A percentile compares a stretch with the other conserved stretches of the same genome.
phyloP scores from a whole-genome alignment of 2,329 filamentous ascomycete species.

The Bipolaris victoriae region DNA sequence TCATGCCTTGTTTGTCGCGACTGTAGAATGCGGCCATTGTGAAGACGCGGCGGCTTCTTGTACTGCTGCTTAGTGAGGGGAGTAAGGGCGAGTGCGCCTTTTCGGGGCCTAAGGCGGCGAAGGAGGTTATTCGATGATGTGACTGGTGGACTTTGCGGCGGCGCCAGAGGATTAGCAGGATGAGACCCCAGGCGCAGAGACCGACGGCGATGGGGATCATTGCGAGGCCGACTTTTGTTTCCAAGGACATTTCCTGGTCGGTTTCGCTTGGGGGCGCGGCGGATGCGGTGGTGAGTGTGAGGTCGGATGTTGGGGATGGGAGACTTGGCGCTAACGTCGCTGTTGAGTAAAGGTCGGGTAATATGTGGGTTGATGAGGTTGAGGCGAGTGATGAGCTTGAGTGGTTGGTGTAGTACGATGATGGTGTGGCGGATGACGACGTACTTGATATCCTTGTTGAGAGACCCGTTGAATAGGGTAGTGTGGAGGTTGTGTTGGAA shows the following conservation, averaged over 20 bases:
- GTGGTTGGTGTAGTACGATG: background rate
- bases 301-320: background rate
- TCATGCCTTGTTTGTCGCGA: conserved; percentile 2
- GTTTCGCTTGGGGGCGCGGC: background rate
- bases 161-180: conserved; percentile 29
- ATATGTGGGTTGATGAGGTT: background rate
- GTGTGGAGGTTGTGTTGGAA: background rate
- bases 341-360: background rate
- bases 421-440: background rate
- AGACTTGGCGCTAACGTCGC: background rate
- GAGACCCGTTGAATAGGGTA: background rate
- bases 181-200: conserved; percentile 17
- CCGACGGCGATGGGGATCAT: conserved; percentile 32
- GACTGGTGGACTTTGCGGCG: conserved; percentile 13
- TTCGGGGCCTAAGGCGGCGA: conserved; percentile 17
- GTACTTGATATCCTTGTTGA: background rate
- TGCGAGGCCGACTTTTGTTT: conserved; percentile 31
- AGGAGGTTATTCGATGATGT: background rate
- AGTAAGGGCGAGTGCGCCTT: conserved; percentile 20
- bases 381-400: background rate
- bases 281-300: background rate
- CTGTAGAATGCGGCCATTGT: conserved; percentile 28
- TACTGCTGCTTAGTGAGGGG: conserved; percentile 16
- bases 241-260: conserved; percentile 10
- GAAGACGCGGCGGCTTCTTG: conserved; percentile 26